Conservation (phyloP, 2,329 filamentous ascomycete species). For the Dactylellina leptospora region DNA sequence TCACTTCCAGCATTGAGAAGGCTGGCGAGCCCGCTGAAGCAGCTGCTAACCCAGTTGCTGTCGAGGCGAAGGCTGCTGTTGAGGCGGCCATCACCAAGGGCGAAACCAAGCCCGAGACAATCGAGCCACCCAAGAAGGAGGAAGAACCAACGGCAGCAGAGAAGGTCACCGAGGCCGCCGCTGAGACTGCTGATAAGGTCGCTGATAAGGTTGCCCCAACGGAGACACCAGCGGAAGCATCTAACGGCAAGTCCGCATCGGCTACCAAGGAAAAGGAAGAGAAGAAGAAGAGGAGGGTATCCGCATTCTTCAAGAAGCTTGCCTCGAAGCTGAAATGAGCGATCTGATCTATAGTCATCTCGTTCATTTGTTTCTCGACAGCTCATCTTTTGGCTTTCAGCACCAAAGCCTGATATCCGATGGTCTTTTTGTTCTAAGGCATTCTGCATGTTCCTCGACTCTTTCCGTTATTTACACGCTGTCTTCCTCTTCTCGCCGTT, state of each 20-base stretch:
- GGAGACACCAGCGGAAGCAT: conserved; percentile 2
- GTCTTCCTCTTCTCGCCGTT: conserved; percentile 14
- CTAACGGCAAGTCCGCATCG: conserved; percentile 9
- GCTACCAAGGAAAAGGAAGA: conserved; percentile 22
- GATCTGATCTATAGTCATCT: not conserved
- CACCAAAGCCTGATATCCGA: conserved; percentile 41
- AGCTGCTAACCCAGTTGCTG: conserved; percentile 72
- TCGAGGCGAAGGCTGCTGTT: conserved; percentile 77
- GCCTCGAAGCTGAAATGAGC: conserved; percentile 40
- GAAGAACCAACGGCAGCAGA: conserved; percentile 13
- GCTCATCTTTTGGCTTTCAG: not conserved
- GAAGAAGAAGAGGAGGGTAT: conserved; percentile 51
- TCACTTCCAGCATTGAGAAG: conserved; percentile 68
- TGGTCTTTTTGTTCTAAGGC: conserved; percentile 24
- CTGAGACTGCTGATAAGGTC: not conserved
- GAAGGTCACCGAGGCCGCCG: conserved; percentile 14
- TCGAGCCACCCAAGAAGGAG: conserved; percentile 33
- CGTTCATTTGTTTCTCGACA: conserved; percentile 1
- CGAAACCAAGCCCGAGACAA: conserved; percentile 33
- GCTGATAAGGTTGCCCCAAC: conserved; percentile 30
- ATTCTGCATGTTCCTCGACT: conserved; percentile 14
- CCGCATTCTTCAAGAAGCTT: conserved; percentile 42
- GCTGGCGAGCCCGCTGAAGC: conserved; percentile 75
- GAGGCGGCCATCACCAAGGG: conserved; percentile 62
- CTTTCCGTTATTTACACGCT: conserved; percentile 11